These are phyloP conservation scores for Saccharomycopsis amapae DNA, from an alignment of 805 yeast genomes.

Conservation along the genomic window DNA sequence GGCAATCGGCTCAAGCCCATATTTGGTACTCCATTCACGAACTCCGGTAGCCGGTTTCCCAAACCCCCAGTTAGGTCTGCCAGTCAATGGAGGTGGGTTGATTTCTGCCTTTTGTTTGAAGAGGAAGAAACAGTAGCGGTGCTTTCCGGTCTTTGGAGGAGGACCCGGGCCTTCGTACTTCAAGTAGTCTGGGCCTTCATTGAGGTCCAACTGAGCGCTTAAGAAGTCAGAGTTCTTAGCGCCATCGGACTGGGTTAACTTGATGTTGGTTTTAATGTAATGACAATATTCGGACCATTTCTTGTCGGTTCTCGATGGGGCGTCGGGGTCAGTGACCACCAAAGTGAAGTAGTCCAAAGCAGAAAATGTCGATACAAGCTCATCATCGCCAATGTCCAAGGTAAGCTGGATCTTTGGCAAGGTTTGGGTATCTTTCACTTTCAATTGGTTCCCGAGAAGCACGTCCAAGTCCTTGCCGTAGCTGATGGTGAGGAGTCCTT, in stretches of 20 bases:
- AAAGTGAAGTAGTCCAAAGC: conserved; percentile 55
- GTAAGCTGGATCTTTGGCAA: conserved; percentile 63
- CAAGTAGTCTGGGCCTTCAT: conserved; percentile 30
- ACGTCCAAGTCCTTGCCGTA: conserved; percentile 58
- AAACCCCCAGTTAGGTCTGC: conserved; percentile 77
- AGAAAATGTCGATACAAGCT: conserved; percentile 17
- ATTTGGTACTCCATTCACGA: conserved; percentile 59
- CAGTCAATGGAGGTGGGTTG: conserved; percentile 24
- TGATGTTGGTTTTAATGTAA: conserved; percentile 53
- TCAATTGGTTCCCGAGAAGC: conserved; percentile 69
- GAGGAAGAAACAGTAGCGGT: conserved; percentile 74
- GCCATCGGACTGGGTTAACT: conserved; percentile 30
- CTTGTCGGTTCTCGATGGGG: conserved; percentile 75
- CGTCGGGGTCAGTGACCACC: conserved; percentile 89
- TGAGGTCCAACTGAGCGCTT: conserved; percentile 32
- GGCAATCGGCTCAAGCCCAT: conserved; percentile 60
- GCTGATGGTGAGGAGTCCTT: conserved; percentile 48
- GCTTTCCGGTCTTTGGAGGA: conserved; percentile 80
- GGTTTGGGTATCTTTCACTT: conserved; percentile 59
- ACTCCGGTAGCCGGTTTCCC: conserved; percentile 77
- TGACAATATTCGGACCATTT: conserved; percentile 88
- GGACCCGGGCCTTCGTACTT: conserved; percentile 82
- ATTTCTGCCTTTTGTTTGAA: conserved; percentile 47
- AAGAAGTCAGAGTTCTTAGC: conserved; percentile 22
- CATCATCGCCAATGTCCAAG: conserved; percentile 32